Evolutionary conservation across 306 rosid species (phyloP), one percentile per base, ranked within the genome.

Genomic region (Clitoria ternatea): DNA sequence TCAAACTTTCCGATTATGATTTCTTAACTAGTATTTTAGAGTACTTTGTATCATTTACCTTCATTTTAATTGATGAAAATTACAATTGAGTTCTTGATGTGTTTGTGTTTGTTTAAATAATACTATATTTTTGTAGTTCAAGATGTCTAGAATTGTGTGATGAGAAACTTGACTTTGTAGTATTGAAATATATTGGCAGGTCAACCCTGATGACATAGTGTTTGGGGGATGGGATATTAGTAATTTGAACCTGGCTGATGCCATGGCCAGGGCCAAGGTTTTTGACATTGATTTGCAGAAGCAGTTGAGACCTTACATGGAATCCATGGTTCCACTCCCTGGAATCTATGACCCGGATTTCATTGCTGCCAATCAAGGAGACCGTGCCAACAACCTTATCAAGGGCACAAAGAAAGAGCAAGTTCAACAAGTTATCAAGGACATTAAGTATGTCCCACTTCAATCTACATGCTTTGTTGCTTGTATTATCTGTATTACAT

Each of bases 171-270:
- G n/a, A 19, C 17, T 19, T 12, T 69, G 11, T 45, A 3, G 14
- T 24, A 3, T 50, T 19, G 26, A 48, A 74, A 70, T 68, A 13
- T 39, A 1, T 40, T 19, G 53, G 32, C 74, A 94, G 99, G 99
- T 94, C 56, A 91, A 94, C 73, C 99, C 99, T 40, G 97, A 94
- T 32, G 95, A 94, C 77, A 48, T 94, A 74, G 97, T 94, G 61
- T 91, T 91, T 83, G 99, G 97, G 11, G 97, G 99, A 5, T 94
- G 99, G 99, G 99, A 94, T 85, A 94, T 94, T 30, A 94, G 96
- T 61, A 80, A 83, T 80, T 81, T 94, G 99, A 94, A 94, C 83
- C 72, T 94, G 44, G 99, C 99, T 11, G 99, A 94, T 76, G 92
- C 96, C 29, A 89, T 94, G 97, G 97, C 84, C 2, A 85, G 99